These are phyloP conservation scores for Lichtheimia hyalospora DNA, from an alignment of 371 early-diverging fungal species.

Conservation along the genomic window DNA sequence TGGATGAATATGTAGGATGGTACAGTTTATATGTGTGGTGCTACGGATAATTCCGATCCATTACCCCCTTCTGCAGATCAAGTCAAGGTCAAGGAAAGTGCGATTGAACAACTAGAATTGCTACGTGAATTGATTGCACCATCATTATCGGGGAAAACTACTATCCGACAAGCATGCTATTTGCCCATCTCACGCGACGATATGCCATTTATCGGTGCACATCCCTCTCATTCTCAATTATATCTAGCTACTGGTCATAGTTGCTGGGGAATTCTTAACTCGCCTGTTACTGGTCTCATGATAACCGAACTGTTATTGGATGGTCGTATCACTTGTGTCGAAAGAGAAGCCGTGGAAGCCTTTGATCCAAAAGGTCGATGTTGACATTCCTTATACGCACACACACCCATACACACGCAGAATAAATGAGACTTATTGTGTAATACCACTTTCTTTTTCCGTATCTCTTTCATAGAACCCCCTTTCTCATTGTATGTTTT, in stretches of 20 bases:
- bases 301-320: slow-evolving; percentile 63
- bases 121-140: slow-evolving; percentile 5
- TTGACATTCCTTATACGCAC: neutral
- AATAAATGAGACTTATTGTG: neutral
- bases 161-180: slow-evolving; percentile 59
- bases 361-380: slow-evolving; percentile 16
- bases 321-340: slow-evolving; percentile 40
- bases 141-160: slow-evolving; percentile 17
- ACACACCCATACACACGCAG: slow-evolving; percentile 1
- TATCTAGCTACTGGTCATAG: slow-evolving; percentile 68
- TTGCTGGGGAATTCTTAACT: slow-evolving; percentile 75
- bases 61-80: slow-evolving; percentile 45
- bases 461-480: too few relatives aligned
- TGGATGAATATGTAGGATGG: slow-evolving; percentile 48
- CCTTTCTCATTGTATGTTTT: too few relatives aligned
- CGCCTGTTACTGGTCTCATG: slow-evolving; percentile 67
- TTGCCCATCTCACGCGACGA: slow-evolving; percentile 59
- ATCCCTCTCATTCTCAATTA: slow-evolving; percentile 47
- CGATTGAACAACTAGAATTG: slow-evolving; percentile 13
- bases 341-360: slow-evolving; percentile 14
- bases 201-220: slow-evolving; percentile 59
- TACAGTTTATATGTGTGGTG: slow-evolving; percentile 71
- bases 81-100: slow-evolving; percentile 30
- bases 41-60: slow-evolving; percentile 45
- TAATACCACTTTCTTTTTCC: slow-evolving; percentile 2